These are phyloP conservation scores for Mariannaea elegans DNA, from an alignment of 2,329 filamentous ascomycete species.

Conservation along the genomic window DNA sequence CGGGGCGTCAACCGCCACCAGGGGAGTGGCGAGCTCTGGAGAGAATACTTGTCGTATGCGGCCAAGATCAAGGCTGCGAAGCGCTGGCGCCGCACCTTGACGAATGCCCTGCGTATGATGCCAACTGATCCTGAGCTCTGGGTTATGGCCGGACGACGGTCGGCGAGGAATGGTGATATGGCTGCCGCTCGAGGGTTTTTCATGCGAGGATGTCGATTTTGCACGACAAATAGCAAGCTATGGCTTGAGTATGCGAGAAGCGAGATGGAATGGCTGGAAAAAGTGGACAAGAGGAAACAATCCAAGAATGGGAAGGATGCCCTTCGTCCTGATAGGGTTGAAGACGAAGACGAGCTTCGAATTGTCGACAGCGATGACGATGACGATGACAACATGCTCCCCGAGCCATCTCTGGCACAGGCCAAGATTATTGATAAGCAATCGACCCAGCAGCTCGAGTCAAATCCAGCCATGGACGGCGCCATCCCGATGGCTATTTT, in stretches of 20 bases:
- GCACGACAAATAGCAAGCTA: conserved; percentile 74
- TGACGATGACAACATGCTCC: conserved; percentile 54
- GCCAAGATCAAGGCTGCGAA: conserved; percentile 72
- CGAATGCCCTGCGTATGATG: conserved; percentile 81
- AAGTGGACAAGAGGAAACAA: conserved; percentile 77
- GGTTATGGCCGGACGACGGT: conserved; percentile 82
- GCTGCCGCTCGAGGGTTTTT: conserved; percentile 84
- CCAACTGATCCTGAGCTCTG: conserved; percentile 85
- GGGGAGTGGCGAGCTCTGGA: conserved; percentile 84
- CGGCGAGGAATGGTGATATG: conserved; percentile 87
- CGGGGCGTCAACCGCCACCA: conserved; percentile 86
- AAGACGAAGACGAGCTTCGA: conserved; percentile 59
- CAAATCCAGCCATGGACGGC: conserved; percentile 87
- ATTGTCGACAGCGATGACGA: conserved; percentile 56
- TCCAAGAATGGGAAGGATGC: conserved; percentile 57
- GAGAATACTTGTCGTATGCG: conserved; percentile 87
- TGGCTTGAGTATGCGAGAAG: conserved; percentile 92
- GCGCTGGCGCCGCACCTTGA: conserved; percentile 71
- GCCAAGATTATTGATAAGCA: conserved; percentile 58
- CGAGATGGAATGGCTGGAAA: conserved; percentile 91
- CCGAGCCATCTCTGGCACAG: conserved; percentile 53
- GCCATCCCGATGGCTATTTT: conserved; percentile 94
- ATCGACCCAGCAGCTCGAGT: conserved; percentile 63
- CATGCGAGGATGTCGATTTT: conserved; percentile 90
- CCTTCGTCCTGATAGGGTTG: conserved; percentile 56